Base-by-base conservation (phyloP, 441 rosid genomes). In the Adansonia grandidieri region DNA sequence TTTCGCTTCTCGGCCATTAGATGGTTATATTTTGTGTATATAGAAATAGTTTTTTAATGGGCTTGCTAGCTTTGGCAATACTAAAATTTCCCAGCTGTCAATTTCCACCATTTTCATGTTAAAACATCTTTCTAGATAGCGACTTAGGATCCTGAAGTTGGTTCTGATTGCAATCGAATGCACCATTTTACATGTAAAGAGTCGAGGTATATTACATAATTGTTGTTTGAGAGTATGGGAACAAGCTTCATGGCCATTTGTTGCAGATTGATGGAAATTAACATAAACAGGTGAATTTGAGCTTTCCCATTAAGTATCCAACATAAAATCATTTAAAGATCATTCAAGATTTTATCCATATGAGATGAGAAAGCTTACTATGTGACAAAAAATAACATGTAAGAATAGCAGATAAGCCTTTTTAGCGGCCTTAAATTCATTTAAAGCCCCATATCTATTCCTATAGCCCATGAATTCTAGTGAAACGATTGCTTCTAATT, bases 81-180 rank as follows among this genome's bases (percentile, higher is more conserved):
- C 68, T 20, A 32, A 13, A 58, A 17, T 63, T 54, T 22, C 65
- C 74, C 22, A 19, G 50, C 63, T 40, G 22, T 45, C 4, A 53
- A 9, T 71, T 54, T 37, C 72, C 56, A 20, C 56, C 47, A 1
- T 60, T 75, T 70, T 28, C 47, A 73, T 82, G 76, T 75, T 72
- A 45, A 72, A 44, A 28, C 67, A 54, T 11, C 61, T 65, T 79
- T 81, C 56, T 3, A 24, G 47, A 14, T 51, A 32, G 61, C 71
- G 77, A 57, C 65, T 74, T 77, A 40, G 62, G 75, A 79, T 82
- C 73, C 76, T 65, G n/a, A 76, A 50, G 71, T 51, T 79, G 84
- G 77, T 28, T 44, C 65, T 62, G 71, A 62, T 56, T 77, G 40
- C 78, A 80, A 57, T 82, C 73, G 47, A 56, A 84, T 63, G 79